Base-by-base conservation (phyloP, 495 filamentous ascomycete genomes). In the Neurospora sp. region DNA sequence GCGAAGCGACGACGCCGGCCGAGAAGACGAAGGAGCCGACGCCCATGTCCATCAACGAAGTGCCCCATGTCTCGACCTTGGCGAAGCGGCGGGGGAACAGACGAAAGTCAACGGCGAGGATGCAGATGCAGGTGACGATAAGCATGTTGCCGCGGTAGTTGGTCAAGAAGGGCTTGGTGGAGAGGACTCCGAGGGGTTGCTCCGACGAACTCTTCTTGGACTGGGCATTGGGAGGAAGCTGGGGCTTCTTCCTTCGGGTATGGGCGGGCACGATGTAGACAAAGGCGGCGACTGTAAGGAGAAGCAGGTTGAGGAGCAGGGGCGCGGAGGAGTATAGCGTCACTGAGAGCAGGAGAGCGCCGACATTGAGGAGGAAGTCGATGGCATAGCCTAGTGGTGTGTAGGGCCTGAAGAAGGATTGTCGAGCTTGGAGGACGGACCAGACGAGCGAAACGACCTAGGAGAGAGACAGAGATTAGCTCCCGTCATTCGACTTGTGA, bases 21-120 rank as follows among this genome's bases (percentile, higher is more conserved):
- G 94, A 94, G 82, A 97, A 99, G 73, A 99, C 96, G 78, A 99
- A 99, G 2, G 94, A 97, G 6, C 96, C 96, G 66, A 99, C 96
- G 11, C 96, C 96, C 76, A 98, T 86, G 81, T 99, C 96, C 96
- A 99, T 99, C 74, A 99, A 80, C 3, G 94, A 98, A 27, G 96
- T 98, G 27, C 96, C 96, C 94, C 96, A 99, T 44, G 91, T 98
- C 82, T 99, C 96, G 0, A 94, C 96, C 83, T 99, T 99, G 22
- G 94, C 96, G 78, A 98, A 98, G 6, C 96, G 91, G 3, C 96
- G 89, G 2, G 96, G 96, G 75, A 99, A 99, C 69, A 96, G 83
- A 22, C 85, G 88, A 78, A 99, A 99, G 82, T 99, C 96, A 27
- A 99, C 96, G 11, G 96, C 96, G n/a, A 99, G 87, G 74, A 99